Base-by-base conservation (phyloP, 2,329 filamentous ascomycete genomes). In the Herpotrichia juniperi region DNA sequence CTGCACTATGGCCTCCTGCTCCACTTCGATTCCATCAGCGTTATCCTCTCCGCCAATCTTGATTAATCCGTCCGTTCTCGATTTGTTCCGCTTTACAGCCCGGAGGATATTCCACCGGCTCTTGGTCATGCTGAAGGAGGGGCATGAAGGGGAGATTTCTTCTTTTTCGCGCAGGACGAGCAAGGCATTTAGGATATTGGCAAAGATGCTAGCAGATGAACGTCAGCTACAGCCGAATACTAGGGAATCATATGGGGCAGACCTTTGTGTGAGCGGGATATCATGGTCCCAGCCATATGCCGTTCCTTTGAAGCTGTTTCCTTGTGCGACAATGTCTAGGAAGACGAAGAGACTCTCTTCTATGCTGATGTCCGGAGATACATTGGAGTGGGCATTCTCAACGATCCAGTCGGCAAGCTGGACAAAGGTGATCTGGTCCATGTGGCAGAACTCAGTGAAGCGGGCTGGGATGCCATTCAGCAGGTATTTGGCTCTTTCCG, bases 311-410 rank as follows among this genome's bases (percentile, higher is more conserved):
- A 74, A 73, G 57, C 63, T 68, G 53, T 69, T 71, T 9, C 69
- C 71, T 51, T 71, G 69, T 6, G 69, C 71, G 25, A 70, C 69
- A 35, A 74, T 67, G 34, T 74, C 71, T 48, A 74, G 57, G 52
- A 74, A 74, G 6, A 74, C 63, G 42, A 74, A 70, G 9, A 74
- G 54, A 50, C 68, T 68, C 59, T 74, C 71, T 53, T 74, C 69
- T 10, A 74, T 61, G 51, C 67, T 72, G 53, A 72, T 65, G 45
- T 69, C 64, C 17, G 60, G 51, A 1, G 63, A 54, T n/a, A 67
- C 54, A 26, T 63, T 62, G 19, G 64, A 69, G 39, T 67, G 54
- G 51, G 67, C 62, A 52, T 74, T 64, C 48, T 64, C 68, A 26
- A 70, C 56, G 26, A 72, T 67, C 71, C 69, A 74, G 56, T 74